A percentile compares a stretch with the other conserved stretches of the same genome.
phyloP scores from a whole-genome alignment of 306 rosid species.

The Corylus avellana region DNA sequence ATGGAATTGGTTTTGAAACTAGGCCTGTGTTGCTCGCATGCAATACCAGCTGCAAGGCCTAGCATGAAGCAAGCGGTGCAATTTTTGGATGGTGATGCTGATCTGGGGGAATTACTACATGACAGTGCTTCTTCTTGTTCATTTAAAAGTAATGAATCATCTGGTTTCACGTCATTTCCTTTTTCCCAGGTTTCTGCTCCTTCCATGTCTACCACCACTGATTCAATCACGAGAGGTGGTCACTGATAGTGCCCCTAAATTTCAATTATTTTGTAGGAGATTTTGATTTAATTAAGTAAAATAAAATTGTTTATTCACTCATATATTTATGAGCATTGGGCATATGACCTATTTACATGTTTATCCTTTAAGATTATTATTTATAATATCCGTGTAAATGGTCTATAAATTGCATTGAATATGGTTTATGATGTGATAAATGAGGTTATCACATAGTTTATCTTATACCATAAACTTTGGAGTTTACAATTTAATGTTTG shows the following conservation, averaged over 20 bases:
- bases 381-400: no score
- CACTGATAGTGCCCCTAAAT: neutral
- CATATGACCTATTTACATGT: no score
- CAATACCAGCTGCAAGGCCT: neutral
- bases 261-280: no score
- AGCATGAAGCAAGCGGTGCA: neutral
- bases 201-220: neutral
- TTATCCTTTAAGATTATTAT: no score
- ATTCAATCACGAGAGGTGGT: neutral
- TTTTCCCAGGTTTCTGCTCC: neutral
- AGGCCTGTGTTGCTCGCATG: neutral
- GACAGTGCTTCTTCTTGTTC: neutral
- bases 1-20: neutral
- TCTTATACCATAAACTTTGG: no score
- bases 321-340: no score
- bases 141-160: neutral
- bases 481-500: no score
- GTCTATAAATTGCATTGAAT: no score
- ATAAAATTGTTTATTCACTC: no score
- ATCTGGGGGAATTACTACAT: neutral
- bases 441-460: no score
- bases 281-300: no score
- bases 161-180: neutral
- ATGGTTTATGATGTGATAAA: no score
- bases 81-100: neutral